Conservation (phyloP, 257 asterid species). For the Penstemon newberryi region DNA sequence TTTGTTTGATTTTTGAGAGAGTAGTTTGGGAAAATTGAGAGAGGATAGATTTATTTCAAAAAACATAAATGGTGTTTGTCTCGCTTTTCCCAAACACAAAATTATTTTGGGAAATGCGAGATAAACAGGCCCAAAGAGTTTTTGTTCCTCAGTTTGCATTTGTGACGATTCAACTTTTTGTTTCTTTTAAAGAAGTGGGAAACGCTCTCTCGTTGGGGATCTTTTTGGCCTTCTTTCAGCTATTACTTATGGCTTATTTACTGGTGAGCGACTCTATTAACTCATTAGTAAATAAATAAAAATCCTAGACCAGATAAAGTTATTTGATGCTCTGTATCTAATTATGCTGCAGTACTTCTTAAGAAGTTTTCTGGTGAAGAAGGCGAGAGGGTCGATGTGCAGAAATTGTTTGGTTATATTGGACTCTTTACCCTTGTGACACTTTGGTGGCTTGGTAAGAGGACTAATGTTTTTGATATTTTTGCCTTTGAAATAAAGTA, state of each 20-base stretch:
- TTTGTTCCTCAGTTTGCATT: conserved; percentile 40
- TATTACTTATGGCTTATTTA: conserved; percentile 76
- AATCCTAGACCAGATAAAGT: conserved; percentile 4
- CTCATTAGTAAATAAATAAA: conserved; percentile 11
- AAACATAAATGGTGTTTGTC: too few relatives aligned
- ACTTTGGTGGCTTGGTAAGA: conserved; percentile 99
- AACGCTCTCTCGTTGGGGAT: conserved; percentile 93
- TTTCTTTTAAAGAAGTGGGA: conserved; percentile 64
- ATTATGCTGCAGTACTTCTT: conserved; percentile 69
- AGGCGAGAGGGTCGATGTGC: conserved; percentile 86
- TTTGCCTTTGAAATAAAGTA: background rate
- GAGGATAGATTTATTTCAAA: too few relatives aligned
- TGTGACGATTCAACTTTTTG: conserved; percentile 65
- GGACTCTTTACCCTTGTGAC: conserved; percentile 87
- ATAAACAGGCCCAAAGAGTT: background rate
- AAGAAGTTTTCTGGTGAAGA: conserved; percentile 92
- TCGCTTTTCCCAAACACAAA: too few relatives aligned
- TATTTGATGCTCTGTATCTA: conserved; percentile 12
- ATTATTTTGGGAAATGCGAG: too few relatives aligned
- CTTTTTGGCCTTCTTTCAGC: conserved; percentile 94
- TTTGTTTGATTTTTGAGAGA: too few relatives aligned
- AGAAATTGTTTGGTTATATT: conserved; percentile 88
- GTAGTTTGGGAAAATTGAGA: too few relatives aligned
- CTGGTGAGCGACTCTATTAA: conserved; percentile 53
- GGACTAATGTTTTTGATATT: background rate